Conservation (phyloP, 1,284 basidiomycete genomes). For the Pyrrhoderma noxium region DNA sequence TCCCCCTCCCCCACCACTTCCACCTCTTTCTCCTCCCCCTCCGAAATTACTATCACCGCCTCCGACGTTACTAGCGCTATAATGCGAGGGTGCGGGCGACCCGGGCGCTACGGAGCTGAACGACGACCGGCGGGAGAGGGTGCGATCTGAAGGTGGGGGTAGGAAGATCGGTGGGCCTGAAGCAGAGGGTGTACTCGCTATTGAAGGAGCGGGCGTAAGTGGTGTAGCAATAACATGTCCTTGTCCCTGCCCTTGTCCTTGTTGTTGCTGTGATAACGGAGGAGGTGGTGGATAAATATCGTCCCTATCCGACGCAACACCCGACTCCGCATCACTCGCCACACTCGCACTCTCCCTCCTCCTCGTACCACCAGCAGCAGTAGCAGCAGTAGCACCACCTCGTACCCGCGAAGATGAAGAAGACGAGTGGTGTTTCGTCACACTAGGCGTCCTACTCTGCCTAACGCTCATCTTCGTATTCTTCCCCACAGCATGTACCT, state of each 20-base stretch:
- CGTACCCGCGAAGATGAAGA: conserved; percentile 40
- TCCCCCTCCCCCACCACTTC: no score
- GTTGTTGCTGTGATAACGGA: no score
- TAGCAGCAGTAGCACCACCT: no score
- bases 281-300: conserved; percentile 23
- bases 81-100: conserved; percentile 50
- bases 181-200: conserved; percentile 48
- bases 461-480: conserved; percentile 67
- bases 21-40: no score
- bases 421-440: conserved; percentile 26
- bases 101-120: conserved; percentile 78
- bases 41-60: no score
- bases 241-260: no score
- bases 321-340: conserved; percentile 66
- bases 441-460: conserved; percentile 59
- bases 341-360: conserved; percentile 59
- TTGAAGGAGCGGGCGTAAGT: conserved; percentile 57
- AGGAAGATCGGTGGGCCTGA: conserved; percentile 63
- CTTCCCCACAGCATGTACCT: conserved; percentile 79
- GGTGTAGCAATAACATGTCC: conserved; percentile 36
- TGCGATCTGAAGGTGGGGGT: conserved; percentile 55
- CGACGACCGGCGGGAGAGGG: conserved; percentile 79
- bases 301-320: conserved; percentile 39
- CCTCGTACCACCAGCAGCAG: no score
- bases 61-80: conserved; percentile 44